Base-by-base conservation (phyloP, 768 basidiomycete genomes). In the Pleurotus salmoneostramineus region DNA sequence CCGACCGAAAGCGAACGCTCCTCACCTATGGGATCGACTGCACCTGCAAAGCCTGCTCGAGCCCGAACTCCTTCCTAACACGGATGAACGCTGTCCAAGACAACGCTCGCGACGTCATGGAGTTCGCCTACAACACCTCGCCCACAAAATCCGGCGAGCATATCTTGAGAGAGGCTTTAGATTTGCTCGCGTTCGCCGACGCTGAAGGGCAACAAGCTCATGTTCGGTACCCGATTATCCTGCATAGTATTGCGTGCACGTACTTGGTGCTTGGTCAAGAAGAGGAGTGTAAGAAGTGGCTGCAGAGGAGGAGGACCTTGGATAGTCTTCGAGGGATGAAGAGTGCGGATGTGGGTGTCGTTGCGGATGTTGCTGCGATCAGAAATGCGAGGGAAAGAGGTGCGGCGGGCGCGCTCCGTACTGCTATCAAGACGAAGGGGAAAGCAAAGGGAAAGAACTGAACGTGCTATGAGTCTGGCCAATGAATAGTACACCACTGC, bases 11-110 rank as follows among this genome's bases (percentile, higher is more conserved):
- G 45, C 56, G 42, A 12, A 58, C 50, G 1, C 68, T 74, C 11
- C 55, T 57, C 6, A 65, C 66, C 0, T 74, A 75, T 60, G 68
- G 64, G 1, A 63, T 77, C 59, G 49, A 50, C 8, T 77, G 76
- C 63, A 56, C 63, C n/a, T 77, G 75, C 50, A n/a, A 34, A 14
- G 34, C 50, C 11, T 51, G 50, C 17, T 15, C 33, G 7, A 14
- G 14, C 6, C 48, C 33, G 17, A n/a, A 49, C 14, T 49, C 48
- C n/a, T 21, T 27, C 27, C 14, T 27, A 33, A 51, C 33, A 31
- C 10, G 27, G 15, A 5, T 34, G 3, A 34, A 15, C 33, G 31
- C 15, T 34, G 15, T 14, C 12, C 50, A n/a, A 11, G 11, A 35
- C 33, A 7, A 14, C 10, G 33, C 21, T 51, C 3, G 14, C 50